These are phyloP conservation scores for Penicillium paxilli DNA, from an alignment of 495 filamentous ascomycete genomes.

Conservation along the genomic window DNA sequence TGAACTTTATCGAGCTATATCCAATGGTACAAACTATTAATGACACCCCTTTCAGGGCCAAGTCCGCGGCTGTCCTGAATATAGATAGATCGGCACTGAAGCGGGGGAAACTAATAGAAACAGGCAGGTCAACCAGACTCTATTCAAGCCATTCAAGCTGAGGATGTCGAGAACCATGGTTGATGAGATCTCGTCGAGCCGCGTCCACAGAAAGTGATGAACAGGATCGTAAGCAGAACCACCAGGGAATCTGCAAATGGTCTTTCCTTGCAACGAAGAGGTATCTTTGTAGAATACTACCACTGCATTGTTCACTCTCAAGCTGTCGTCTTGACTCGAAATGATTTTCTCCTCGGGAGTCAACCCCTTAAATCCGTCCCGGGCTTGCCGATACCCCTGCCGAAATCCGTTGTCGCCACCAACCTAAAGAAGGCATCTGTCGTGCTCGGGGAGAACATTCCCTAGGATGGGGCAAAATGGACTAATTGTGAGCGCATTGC, in stretches of 20 bases:
- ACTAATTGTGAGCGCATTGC: background rate
- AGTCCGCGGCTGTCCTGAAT: background rate
- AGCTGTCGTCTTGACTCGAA: background rate
- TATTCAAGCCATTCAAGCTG: too few relatives aligned
- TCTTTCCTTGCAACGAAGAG: too few relatives aligned
- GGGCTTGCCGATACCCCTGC: background rate
- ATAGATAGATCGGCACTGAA: conserved; percentile 4
- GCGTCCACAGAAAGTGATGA: background rate
- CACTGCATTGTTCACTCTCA: too few relatives aligned
- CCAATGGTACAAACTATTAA: background rate
- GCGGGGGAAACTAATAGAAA: conserved; percentile 2
- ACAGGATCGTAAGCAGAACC: too few relatives aligned
- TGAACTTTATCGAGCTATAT: background rate
- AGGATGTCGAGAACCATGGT: background rate
- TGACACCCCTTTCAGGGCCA: background rate
- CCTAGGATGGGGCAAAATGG: background rate
- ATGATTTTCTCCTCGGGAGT: too few relatives aligned
- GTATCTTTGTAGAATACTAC: too few relatives aligned
- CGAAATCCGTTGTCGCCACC: background rate
- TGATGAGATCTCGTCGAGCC: background rate
- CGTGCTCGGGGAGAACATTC: conserved; percentile 5
- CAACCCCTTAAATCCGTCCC: conserved; percentile 2
- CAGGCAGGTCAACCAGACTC: conserved; percentile 10
- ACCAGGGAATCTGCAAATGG: too few relatives aligned
- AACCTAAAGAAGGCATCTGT: background rate